Conservation (phyloP, 352 stramenopile genomes). For the Phytopythium oedochilum region DNA sequence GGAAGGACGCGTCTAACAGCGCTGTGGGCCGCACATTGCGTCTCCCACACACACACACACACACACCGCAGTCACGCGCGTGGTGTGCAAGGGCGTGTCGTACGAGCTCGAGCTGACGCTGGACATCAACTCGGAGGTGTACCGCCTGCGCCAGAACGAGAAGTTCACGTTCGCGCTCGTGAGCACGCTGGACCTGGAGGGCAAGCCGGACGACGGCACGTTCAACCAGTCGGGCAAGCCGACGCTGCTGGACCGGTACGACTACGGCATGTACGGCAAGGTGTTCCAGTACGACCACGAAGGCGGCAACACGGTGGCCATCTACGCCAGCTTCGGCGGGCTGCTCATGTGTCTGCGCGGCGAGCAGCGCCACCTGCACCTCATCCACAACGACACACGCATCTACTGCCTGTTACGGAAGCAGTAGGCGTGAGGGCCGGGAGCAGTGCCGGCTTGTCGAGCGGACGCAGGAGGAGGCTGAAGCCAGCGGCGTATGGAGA, state of each 20-base stretch:
- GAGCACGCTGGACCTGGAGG: slow-evolving; percentile 95
- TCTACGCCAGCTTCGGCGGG: slow-evolving; percentile 96
- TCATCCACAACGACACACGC: slow-evolving; percentile 96
- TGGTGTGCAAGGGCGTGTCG: slow-evolving; percentile 95
- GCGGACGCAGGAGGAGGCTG: not conserved
- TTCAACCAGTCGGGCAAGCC: slow-evolving; percentile 91
- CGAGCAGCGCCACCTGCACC: slow-evolving; percentile 95
- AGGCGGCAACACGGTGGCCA: slow-evolving; percentile 90
- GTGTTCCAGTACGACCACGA: slow-evolving; percentile 97
- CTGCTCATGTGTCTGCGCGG: slow-evolving; percentile 97
- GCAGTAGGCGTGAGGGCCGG: too few species aligned
- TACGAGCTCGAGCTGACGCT: slow-evolving; percentile 97
- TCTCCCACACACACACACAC: slow-evolving; percentile 14
- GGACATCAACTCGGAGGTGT: slow-evolving; percentile 98
- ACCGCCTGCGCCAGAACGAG: slow-evolving; percentile 92
- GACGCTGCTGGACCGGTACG: slow-evolving; percentile 96
- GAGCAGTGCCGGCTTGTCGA: too few species aligned
- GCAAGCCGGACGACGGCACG: slow-evolving; percentile 93
- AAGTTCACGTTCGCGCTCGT: slow-evolving; percentile 96
- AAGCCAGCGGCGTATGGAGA: not conserved
- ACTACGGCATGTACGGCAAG: slow-evolving; percentile 99
- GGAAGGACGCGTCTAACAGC: not conserved
- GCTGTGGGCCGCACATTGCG: too few species aligned
- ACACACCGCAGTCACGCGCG: slow-evolving; percentile 82
- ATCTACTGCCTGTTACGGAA: slow-evolving; percentile 93